A percentile compares a stretch with the other conserved stretches of the same genome.
Conservation (phyloP, 1,284 basidiomycete species). For the Tilletia indica region DNA sequence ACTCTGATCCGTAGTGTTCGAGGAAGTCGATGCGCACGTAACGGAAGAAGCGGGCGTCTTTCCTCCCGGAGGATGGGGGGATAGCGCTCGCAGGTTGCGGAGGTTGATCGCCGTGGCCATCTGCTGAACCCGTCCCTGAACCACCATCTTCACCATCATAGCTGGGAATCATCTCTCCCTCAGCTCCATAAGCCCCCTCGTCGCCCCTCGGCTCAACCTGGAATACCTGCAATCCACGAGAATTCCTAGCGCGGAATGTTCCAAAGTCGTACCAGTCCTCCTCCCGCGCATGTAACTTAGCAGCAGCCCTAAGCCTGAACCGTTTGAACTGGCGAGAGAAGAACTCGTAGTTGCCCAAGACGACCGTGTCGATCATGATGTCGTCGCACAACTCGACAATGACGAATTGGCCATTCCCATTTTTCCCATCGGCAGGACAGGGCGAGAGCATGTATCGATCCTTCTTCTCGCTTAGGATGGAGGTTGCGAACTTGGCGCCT, state of each 20-base stretch:
- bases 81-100: not conserved
- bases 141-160: slow-evolving; percentile 10
- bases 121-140: not conserved
- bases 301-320: slow-evolving; percentile 79
- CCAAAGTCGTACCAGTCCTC: slow-evolving; percentile 63
- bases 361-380: slow-evolving; percentile 90
- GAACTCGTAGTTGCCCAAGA: slow-evolving; percentile 95
- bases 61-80: not conserved
- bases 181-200: not conserved
- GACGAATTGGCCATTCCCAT: slow-evolving; percentile 68
- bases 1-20: slow-evolving; percentile 90
- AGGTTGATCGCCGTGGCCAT: not conserved
- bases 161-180: not conserved
- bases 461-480: slow-evolving; percentile 83
- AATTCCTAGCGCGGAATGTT: slow-evolving; percentile 80
- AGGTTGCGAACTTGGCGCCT: slow-evolving; percentile 76
- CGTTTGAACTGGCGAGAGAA: slow-evolving; percentile 96
- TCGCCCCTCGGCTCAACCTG: slow-evolving; percentile 24
- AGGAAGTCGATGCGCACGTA: slow-evolving; percentile 93
- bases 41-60: slow-evolving; percentile 58
- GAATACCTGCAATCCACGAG: slow-evolving; percentile 80
- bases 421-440: slow-evolving; percentile 62
- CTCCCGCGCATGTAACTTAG: slow-evolving; percentile 71
- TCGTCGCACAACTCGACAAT: slow-evolving; percentile 96
- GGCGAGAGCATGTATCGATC: slow-evolving; percentile 97